These are phyloP conservation scores for Zasmidium cellare DNA, from an alignment of 2,329 filamentous ascomycete species.

Conservation along the genomic window DNA sequence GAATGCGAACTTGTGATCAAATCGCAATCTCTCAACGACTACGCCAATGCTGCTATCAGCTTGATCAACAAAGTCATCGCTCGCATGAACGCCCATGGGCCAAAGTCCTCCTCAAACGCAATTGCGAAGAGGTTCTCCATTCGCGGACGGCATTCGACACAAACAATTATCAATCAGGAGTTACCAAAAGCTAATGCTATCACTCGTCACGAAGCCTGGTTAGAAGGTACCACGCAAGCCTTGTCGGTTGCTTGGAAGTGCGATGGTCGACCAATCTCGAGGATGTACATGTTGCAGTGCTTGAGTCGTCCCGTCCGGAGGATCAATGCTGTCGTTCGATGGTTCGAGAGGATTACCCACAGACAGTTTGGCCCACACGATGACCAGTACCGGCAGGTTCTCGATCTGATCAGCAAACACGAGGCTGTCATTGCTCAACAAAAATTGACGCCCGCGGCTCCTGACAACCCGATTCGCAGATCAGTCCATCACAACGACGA, in stretches of 20 bases:
- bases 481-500: not conserved
- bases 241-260: slow-evolving; percentile 4
- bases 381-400: not conserved
- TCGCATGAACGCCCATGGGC: not conserved
- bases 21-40: slow-evolving; percentile 3
- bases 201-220: slow-evolving; percentile 6
- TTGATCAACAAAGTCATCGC: slow-evolving; percentile 6
- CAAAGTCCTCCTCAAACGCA: not conserved
- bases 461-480: slow-evolving; percentile 1
- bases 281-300: slow-evolving; percentile 1
- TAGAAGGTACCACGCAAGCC: not conserved
- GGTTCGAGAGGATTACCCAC: not conserved
- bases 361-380: not conserved
- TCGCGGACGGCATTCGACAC: not conserved
- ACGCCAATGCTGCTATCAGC: slow-evolving; percentile 5
- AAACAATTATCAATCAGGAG: not conserved
- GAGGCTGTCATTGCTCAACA: not conserved
- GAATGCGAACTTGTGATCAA: slow-evolving; percentile 2
- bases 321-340: not conserved
- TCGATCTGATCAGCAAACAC: not conserved
- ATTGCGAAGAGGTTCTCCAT: not conserved
- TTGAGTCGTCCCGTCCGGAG: not conserved
- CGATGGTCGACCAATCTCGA: slow-evolving; percentile 1
- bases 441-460: not conserved
- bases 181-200: not conserved